phyloP scores from a whole-genome alignment of 176 grass and related monocot genomes.

The Oropetium thomaeum region DNA sequence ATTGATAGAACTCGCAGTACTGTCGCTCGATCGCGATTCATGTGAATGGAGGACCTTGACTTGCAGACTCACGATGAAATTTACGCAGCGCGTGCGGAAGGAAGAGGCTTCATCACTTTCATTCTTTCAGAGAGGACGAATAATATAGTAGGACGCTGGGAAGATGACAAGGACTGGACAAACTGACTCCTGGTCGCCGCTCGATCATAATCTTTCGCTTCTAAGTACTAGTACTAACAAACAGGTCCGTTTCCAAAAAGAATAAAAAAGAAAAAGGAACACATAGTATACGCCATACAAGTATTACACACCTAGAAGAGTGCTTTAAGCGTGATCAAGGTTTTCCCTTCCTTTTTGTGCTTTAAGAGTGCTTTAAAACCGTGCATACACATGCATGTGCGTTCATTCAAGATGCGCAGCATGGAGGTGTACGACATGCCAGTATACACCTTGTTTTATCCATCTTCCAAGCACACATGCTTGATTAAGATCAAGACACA shows the following conservation, averaged over 20 bases:
- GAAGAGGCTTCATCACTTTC: not conserved
- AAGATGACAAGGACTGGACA: not conserved
- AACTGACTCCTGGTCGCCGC: too few relatives aligned
- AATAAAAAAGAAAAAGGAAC: too few relatives aligned
- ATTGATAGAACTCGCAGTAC: too few relatives aligned
- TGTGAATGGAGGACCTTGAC: slow-evolving; percentile 48
- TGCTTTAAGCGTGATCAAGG: too few relatives aligned
- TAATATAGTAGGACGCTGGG: not conserved
- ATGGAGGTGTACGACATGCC: not conserved
- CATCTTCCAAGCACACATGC: not conserved
- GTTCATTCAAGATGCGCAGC: not conserved
- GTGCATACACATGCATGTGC: too few relatives aligned
- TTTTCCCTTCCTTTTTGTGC: not conserved
- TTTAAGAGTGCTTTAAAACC: too few relatives aligned
- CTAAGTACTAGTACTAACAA: too few relatives aligned
- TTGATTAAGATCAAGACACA: not conserved
- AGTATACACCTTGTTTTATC: not conserved
- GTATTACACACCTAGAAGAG: too few relatives aligned
- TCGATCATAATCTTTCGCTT: too few relatives aligned
- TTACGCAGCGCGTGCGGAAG: slow-evolving; percentile 25
- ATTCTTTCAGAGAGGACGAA: not conserved
- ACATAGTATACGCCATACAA: too few relatives aligned
- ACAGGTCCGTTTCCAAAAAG: too few relatives aligned
- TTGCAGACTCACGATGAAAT: slow-evolving; percentile 15
- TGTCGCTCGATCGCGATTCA: not conserved